Conservation (phyloP, 2,329 filamentous ascomycete genomes). For the Beauveria rudraprayagi region DNA sequence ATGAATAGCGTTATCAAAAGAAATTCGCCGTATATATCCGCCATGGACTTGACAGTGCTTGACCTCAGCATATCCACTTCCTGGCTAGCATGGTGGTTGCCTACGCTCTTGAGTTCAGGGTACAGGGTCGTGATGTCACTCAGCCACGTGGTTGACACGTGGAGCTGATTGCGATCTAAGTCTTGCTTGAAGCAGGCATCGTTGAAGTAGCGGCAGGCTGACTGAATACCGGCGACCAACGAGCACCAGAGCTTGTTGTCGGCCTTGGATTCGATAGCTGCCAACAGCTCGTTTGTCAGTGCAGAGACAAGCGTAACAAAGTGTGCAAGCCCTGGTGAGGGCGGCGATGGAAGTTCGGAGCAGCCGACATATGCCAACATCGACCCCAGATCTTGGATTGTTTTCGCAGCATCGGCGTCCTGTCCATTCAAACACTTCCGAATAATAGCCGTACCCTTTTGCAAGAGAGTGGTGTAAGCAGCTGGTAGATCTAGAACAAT, state of each 20-base stretch:
- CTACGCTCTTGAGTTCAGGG: constrained; percentile 20
- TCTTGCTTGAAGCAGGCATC: constrained; percentile 30
- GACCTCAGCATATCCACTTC: constrained; percentile 13
- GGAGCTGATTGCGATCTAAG: constrained; percentile 15
- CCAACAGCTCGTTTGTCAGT: constrained; percentile 28
- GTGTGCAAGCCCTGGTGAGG: constrained; percentile 26
- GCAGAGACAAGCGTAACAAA: constrained; percentile 32
- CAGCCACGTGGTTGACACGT: constrained; percentile 19
- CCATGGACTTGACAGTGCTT: constrained; percentile 10
- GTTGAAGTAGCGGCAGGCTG: constrained; percentile 28
- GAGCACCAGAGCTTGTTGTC: constrained; percentile 29
- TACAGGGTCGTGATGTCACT: constrained; percentile 21
- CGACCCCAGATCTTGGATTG: constrained; percentile 30
- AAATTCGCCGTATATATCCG: constrained; percentile 23
- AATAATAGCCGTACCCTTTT: constrained; percentile 20
- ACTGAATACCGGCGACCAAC: constrained; percentile 30
- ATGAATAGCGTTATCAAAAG: constrained; percentile 31
- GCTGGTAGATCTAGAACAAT: constrained; percentile 27
- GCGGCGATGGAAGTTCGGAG: constrained; percentile 28
- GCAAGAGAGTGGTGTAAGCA: constrained; percentile 28
- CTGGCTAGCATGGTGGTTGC: neutral
- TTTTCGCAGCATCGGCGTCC: constrained; percentile 17
- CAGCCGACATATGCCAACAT: constrained; percentile 43
- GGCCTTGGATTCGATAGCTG: constrained; percentile 25
- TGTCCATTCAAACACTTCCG: constrained; percentile 17